Evolutionary conservation across 1,139 yeast genomes (phyloP).

Genomic region (Sugiyamaella neomexicana): DNA sequence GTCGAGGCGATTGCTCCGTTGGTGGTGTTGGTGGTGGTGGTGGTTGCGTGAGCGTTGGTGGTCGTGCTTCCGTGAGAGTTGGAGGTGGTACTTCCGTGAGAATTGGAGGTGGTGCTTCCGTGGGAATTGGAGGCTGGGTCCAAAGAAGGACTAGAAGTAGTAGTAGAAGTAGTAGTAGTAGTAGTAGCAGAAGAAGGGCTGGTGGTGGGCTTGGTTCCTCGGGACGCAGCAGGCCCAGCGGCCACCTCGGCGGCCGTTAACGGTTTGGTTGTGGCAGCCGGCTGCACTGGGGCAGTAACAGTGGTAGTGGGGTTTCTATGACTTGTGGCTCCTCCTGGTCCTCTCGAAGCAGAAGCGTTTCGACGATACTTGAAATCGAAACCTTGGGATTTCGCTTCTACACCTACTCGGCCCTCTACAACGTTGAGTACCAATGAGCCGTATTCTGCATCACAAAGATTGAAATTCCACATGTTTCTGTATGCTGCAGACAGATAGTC

Average conservation of each 20-base stretch:
- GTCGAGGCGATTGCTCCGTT: too few species aligned
- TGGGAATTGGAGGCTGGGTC: too few species aligned
- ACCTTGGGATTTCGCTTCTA: slow-evolving; percentile 49
- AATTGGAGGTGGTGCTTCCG: too few species aligned
- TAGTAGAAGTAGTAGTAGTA: not conserved
- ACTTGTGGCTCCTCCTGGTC: slow-evolving; percentile 3
- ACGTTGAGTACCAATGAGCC: slow-evolving; percentile 48
- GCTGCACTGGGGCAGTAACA: not conserved
- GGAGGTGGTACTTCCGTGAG: too few species aligned
- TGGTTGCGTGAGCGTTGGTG: not conserved
- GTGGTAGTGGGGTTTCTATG: not conserved
- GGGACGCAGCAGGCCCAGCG: not conserved
- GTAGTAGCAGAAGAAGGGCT: not conserved
- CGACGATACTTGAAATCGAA: slow-evolving; percentile 51
- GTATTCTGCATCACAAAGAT: slow-evolving; percentile 59
- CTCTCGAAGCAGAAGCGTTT: not conserved
- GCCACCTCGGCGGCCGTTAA: slow-evolving; percentile 1
- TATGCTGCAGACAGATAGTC: slow-evolving; percentile 63
- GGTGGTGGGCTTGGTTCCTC: not conserved
- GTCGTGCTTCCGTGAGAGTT: too few species aligned
- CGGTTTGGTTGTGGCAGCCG: not conserved
- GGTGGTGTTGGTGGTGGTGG: slow-evolving; percentile 1
- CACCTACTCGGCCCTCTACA: slow-evolving; percentile 46
- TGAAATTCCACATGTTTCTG: slow-evolving; percentile 76
- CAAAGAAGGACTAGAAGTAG: too few species aligned